Conservation (phyloP, 352 stramenopile species). For the Albugo laibachii region DNA sequence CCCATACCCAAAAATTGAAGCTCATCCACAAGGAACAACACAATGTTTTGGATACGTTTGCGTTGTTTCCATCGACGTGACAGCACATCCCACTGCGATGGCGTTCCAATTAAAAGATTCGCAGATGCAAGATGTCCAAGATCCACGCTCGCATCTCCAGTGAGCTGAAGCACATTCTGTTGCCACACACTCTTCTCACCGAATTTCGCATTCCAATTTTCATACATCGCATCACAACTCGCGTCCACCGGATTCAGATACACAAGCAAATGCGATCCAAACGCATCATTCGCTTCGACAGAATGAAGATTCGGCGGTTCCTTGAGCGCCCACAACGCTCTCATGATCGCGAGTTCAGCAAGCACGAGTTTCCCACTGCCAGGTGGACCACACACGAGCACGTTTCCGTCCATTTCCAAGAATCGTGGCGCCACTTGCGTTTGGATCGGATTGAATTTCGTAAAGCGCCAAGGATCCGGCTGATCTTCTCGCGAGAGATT, state of each 20-base stretch:
- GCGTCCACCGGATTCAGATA: conserved; percentile 86
- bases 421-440: conserved; percentile 94
- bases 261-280: conserved; percentile 71
- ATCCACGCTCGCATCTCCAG: conserved; percentile 87
- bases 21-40: conserved; percentile 93
- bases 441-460: conserved; percentile 97
- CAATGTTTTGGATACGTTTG: conserved; percentile 88
- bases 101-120: conserved; percentile 88
- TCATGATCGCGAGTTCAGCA: conserved; percentile 92
- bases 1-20: conserved; percentile 91
- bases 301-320: conserved; percentile 15
- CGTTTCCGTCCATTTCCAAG: conserved; percentile 89
- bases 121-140: conserved; percentile 79
- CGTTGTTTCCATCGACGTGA: conserved; percentile 93
- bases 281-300: conserved; percentile 7
- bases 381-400: conserved; percentile 88
- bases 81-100: conserved; percentile 92
- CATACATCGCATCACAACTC: conserved; percentile 36
- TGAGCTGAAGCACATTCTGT: conserved; percentile 82
- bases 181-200: conserved; percentile 54
- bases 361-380: conserved; percentile 90
- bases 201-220: conserved; percentile 77
- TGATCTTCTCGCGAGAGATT: conserved; percentile 17
- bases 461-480: conserved; percentile 51
- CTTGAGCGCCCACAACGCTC: conserved; percentile 50